These are phyloP conservation scores for Camelina laxa DNA, from an alignment of 345 rosid genomes.

Conservation along the genomic window DNA sequence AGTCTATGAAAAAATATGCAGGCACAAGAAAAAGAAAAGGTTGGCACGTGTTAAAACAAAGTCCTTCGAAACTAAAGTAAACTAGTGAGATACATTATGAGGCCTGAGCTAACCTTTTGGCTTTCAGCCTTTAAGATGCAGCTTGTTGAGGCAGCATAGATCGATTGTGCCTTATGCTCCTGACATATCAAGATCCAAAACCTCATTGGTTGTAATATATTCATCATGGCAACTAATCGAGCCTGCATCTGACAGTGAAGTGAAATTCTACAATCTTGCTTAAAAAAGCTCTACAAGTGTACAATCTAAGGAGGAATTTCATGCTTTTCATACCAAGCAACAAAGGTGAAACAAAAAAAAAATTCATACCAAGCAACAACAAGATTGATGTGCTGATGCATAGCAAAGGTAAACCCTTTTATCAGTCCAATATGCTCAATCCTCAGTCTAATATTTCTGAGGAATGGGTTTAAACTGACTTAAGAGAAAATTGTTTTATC, in stretches of 20 bases:
- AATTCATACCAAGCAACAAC: conserved; percentile 33
- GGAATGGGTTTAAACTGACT: conserved; percentile 21
- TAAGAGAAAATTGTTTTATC: conserved; percentile 11
- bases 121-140: conserved; percentile 1
- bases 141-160: conserved; percentile 18
- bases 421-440: conserved; percentile 21
- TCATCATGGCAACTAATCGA: not conserved
- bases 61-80: not conserved
- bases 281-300: not conserved
- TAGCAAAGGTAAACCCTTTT: conserved; percentile 22
- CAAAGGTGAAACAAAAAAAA: not conserved
- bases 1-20: conserved; percentile 15
- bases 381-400: conserved; percentile 17
- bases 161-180: conserved; percentile 7
- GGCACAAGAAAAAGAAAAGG: not conserved
- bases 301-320: conserved; percentile 10
- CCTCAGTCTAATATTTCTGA: conserved; percentile 26
- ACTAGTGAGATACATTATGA: conserved; percentile 19
- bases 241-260: conserved; percentile 20
- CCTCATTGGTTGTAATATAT: conserved; percentile 19
- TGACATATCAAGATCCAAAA: conserved; percentile 20
- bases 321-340: conserved; percentile 37
- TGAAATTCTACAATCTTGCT: conserved; percentile 7
- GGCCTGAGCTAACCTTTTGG: conserved; percentile 34
- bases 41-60: conserved; percentile 7